A percentile compares a stretch with the other conserved stretches of the same genome.
Evolutionary conservation across 2,329 filamentous ascomycete species (phyloP).

Genomic region (Ophiostoma fasciatum): DNA sequence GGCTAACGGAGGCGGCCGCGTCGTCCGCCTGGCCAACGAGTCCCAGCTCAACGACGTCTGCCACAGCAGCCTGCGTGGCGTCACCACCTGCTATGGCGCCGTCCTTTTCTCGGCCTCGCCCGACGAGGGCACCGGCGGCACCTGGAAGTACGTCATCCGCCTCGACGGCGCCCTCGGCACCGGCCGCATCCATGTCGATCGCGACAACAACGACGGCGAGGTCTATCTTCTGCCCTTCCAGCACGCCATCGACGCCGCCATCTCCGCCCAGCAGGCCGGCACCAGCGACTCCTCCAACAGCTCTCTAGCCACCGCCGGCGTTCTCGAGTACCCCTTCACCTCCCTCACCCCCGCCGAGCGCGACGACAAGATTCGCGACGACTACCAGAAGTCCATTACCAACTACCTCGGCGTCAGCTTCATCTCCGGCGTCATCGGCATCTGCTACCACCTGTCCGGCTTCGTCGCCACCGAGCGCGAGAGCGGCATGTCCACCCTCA

Average conservation of each 20-base stretch:
- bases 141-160: constrained; percentile 80
- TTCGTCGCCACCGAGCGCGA: constrained; percentile 78
- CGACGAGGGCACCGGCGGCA: constrained; percentile 44
- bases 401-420: constrained; percentile 67
- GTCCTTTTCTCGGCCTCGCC: constrained; percentile 63
- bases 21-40: constrained; percentile 14
- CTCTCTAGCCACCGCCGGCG: constrained; percentile 9
- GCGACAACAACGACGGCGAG: constrained; percentile 57
- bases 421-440: constrained; percentile 63
- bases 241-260: constrained; percentile 60
- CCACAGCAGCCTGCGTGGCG: constrained; percentile 42
- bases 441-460: constrained; percentile 77
- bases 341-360: constrained; percentile 53
- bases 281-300: constrained; percentile 25
- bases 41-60: constrained; percentile 31
- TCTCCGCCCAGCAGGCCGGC: constrained; percentile 30
- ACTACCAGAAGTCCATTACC: constrained; percentile 61
- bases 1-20: constrained; percentile 34
- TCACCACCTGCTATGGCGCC: constrained; percentile 58
- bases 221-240: constrained; percentile 66
- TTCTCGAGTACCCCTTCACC: constrained; percentile 62
- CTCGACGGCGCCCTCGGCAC: constrained; percentile 59
- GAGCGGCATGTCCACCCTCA: constrained; percentile 70
- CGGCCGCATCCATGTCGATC: constrained; percentile 45
- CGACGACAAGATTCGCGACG: constrained; percentile 45